Evolutionary conservation across 2,329 filamentous ascomycete genomes (phyloP).

Genomic region (Colletotrichum magnum): DNA sequence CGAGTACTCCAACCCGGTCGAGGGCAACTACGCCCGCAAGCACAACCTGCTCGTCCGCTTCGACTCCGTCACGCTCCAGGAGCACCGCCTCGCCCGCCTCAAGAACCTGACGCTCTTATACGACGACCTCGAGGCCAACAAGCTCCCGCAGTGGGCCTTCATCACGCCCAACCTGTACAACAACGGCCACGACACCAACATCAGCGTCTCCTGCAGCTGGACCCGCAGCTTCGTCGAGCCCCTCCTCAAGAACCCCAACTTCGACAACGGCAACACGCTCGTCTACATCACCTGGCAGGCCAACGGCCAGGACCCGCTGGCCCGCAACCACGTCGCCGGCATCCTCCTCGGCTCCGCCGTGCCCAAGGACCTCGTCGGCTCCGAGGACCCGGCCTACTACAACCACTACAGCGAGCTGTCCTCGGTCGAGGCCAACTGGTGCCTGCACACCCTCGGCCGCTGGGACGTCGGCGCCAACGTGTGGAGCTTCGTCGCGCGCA

Average conservation of each 20-base stretch:
- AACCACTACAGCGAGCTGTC: constrained; percentile 79
- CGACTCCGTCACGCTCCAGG: constrained; percentile 6
- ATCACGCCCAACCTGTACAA: constrained; percentile 28
- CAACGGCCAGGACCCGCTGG: constrained; percentile 73
- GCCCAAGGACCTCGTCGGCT: constrained; percentile 73
- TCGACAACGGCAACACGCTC: constrained; percentile 64
- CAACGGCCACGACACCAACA: constrained; percentile 32
- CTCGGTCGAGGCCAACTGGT: constrained; percentile 60
- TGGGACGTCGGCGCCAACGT: constrained; percentile 82
- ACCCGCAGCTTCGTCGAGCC: constrained; percentile 66
- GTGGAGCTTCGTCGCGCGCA: constrained; percentile 71
- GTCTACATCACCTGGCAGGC: constrained; percentile 85
- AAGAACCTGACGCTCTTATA: constrained; percentile 20
- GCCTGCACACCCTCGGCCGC: constrained; percentile 72
- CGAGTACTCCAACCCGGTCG: constrained; percentile 14
- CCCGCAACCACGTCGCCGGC: constrained; percentile 77
- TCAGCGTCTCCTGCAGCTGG: constrained; percentile 61
- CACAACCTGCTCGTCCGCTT: constrained; percentile 28
- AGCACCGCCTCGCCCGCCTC: constrained; percentile 12
- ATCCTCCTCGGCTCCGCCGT: constrained; percentile 84
- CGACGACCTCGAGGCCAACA: constrained; percentile 13
- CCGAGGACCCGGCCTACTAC: constrained; percentile 78
- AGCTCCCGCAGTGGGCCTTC: constrained; percentile 25
- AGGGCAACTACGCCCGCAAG: constrained; percentile 26
- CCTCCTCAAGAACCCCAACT: constrained; percentile 64